Conservation (phyloP, 208 protist species). For the Trypanosomatidae sp. region DNA sequence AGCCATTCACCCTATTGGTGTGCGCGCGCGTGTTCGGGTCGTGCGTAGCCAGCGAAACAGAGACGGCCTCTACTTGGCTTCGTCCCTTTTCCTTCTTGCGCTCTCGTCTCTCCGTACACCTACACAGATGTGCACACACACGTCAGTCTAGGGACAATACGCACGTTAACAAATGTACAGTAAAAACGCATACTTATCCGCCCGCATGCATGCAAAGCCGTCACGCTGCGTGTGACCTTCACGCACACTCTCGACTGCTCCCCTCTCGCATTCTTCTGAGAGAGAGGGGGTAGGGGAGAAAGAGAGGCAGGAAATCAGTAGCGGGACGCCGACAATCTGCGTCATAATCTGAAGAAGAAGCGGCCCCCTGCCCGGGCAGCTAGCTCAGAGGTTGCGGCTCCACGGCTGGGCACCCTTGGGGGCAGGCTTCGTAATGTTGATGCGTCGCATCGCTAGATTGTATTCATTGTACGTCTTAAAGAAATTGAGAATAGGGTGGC, state of each 20-base stretch:
- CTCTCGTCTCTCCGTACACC: neutral
- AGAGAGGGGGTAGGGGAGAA: neutral
- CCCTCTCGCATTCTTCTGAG: neutral
- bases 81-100: neutral
- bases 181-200: neutral
- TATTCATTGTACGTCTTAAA: constrained; percentile 88
- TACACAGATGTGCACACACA: no score
- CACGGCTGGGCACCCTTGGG: constrained; percentile 71
- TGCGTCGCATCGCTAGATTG: constrained; percentile 69
- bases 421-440: constrained; percentile 79
- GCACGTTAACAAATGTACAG: neutral
- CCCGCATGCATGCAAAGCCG: neutral
- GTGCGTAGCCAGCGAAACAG: neutral
- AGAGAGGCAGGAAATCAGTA: neutral
- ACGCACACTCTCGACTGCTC: neutral
- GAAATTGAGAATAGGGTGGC: constrained; percentile 87
- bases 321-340: neutral
- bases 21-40: neutral
- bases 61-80: no score
- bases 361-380: neutral
- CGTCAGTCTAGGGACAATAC: no score
- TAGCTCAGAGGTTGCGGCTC: constrained; percentile 67
- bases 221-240: neutral
- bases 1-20: neutral
- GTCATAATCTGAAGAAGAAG: neutral